These are phyloP conservation scores for Lentinus polychrous DNA, from an alignment of 1,284 basidiomycete genomes.

Conservation along the genomic window DNA sequence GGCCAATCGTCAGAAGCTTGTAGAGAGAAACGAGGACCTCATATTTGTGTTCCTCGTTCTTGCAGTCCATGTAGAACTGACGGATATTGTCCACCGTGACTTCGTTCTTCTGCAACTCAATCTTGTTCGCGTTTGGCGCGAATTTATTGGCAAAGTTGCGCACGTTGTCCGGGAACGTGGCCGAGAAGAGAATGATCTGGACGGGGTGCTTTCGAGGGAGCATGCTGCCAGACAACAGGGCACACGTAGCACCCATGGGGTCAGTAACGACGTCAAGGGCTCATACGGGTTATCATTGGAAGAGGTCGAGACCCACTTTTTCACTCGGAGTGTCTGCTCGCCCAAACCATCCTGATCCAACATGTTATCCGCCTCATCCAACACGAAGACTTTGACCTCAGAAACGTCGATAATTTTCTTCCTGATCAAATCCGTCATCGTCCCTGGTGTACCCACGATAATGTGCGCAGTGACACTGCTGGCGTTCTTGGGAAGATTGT, in stretches of 20 bases:
- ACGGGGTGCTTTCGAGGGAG: slow-evolving; percentile 53
- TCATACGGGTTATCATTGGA: not conserved
- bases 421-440: slow-evolving; percentile 82
- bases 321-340: slow-evolving; percentile 94
- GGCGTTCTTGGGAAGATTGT: slow-evolving; percentile 62
- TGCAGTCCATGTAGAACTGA: slow-evolving; percentile 97
- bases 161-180: slow-evolving; percentile 95
- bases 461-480: slow-evolving; percentile 83
- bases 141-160: slow-evolving; percentile 87
- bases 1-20: slow-evolving; percentile 87
- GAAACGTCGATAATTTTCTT: slow-evolving; percentile 71
- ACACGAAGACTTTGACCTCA: slow-evolving; percentile 87
- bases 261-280: not conserved
- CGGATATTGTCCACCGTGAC: slow-evolving; percentile 92
- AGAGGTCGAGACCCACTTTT: slow-evolving; percentile 60
- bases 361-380: slow-evolving; percentile 99
- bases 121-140: slow-evolving; percentile 93
- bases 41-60: slow-evolving; percentile 88
- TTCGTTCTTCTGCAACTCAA: slow-evolving; percentile 92
- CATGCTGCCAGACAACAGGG: slow-evolving; percentile 35
- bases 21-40: slow-evolving; percentile 93
- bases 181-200: slow-evolving; percentile 96
- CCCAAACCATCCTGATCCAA: slow-evolving; percentile 92
- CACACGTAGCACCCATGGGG: not conserved
- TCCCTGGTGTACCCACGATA: slow-evolving; percentile 95